Percentiles rank a stretch among this genome's conserved stretches.
phyloP scores from a whole-genome alignment of 2,329 filamentous ascomycete genomes.

The Plenodomus lindquistii region DNA sequence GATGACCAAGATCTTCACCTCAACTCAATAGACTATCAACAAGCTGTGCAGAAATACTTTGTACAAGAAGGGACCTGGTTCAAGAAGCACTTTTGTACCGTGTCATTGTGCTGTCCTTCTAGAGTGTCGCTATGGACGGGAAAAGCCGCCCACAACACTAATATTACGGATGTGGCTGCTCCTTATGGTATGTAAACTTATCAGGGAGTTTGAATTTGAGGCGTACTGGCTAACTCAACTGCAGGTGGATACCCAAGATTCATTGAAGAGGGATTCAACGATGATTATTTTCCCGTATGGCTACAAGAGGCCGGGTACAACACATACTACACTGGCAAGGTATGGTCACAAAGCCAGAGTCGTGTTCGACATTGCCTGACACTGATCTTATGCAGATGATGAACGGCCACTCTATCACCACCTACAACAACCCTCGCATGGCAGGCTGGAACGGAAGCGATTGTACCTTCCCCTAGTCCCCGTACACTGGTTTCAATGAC shows the following conservation, averaged over 20 bases:
- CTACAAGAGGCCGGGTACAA: conserved; percentile 70
- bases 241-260: conserved; percentile 68
- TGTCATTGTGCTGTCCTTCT: conserved; percentile 69
- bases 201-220: conserved; percentile 3
- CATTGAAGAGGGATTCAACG: conserved; percentile 65
- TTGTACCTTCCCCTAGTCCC: conserved; percentile 22
- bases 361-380: too few relatives aligned
- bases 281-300: conserved; percentile 71
- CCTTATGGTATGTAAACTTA: conserved; percentile 52
- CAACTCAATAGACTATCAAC: conserved; percentile 65
- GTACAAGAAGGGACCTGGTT: conserved; percentile 63
- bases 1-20: conserved; percentile 70
- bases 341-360: background rate
- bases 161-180: conserved; percentile 63
- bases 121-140: conserved; percentile 69
- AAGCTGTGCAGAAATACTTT: conserved; percentile 60
- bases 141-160: conserved; percentile 70
- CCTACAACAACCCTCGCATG: conserved; percentile 62
- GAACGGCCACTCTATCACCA: conserved; percentile 64
- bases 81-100: conserved; percentile 67
- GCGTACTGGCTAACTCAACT: background rate
- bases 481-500: background rate
- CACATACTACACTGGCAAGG: conserved; percentile 74
- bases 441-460: conserved; percentile 62
- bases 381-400: conserved; percentile 59